phyloP scores from a whole-genome alignment of 2,329 filamentous ascomycete genomes.

The Harringtonia aguacate region DNA sequence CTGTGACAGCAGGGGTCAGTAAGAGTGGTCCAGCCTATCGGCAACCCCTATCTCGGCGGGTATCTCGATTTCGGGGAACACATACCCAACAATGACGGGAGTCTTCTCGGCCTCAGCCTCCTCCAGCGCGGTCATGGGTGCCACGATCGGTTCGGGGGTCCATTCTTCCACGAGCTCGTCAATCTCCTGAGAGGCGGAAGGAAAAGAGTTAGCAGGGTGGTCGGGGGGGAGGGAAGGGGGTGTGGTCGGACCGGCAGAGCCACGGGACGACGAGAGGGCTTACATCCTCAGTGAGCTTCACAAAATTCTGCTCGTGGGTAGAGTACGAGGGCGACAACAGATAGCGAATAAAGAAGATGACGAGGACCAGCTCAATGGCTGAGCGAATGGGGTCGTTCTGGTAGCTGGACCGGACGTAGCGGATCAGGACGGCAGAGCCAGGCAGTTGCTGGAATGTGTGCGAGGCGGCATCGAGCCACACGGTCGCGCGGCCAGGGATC shows the following conservation, averaged over 20 bases:
- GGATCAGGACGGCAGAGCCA: constrained; percentile 84
- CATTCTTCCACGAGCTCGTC: constrained; percentile 95
- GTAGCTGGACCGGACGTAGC: constrained; percentile 95
- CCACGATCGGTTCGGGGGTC: constrained; percentile 85
- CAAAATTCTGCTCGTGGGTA: constrained; percentile 79
- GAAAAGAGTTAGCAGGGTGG: not conserved
- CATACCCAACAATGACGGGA: constrained; percentile 78
- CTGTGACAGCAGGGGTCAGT: no score
- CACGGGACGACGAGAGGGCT: constrained; percentile 3
- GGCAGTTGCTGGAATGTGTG: constrained; percentile 80
- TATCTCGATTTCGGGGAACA: no score
- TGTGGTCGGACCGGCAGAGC: constrained; percentile 22
- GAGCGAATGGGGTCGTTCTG: constrained; percentile 94
- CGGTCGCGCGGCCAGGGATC: constrained; percentile 41
- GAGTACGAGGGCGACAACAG: constrained; percentile 86
- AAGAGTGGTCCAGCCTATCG: no score
- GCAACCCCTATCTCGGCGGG: no score
- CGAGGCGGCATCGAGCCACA: constrained; percentile 40
- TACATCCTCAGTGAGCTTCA: constrained; percentile 74
- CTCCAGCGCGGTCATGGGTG: constrained; percentile 62
- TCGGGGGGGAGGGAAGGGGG: not conserved
- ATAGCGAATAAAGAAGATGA: constrained; percentile 93
- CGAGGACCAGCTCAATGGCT: constrained; percentile 83
- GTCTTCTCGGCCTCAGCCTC: constrained; percentile 73
- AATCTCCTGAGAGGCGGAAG: constrained; percentile 50